Base-by-base conservation (phyloP, 129 eudicot species). In the Helichrysum umbraculigerum region DNA sequence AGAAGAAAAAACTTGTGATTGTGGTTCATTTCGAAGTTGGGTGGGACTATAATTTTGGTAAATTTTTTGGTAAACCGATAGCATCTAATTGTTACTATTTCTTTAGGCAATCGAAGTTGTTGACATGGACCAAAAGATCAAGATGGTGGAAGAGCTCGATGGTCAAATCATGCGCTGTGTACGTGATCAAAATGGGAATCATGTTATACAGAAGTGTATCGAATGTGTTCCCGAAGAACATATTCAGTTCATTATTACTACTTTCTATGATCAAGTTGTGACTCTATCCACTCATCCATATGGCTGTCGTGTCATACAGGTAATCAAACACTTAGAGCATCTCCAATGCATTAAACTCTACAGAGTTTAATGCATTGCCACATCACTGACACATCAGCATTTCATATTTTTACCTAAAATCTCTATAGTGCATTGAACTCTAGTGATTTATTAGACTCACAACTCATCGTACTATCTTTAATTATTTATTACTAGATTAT, bases 271-370 rank as follows among this genome's bases (percentile, higher is more conserved):
- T 62, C 96, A 92, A 89, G 96, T 92, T 74, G 91, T 92, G 41
- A 86, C 89, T 73, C 93, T 92, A 28, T 90, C 96, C 25, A 92
- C 98, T 12, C 98, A 92, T 81, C 98, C 98, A 21, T 92, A 92
- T 35, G 98, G 98, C 2, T 92, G 98, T 76, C 98, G 98, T 32
- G 96, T 90, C 68, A 86, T 92, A 44, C 98, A 92, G 91, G 96
- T 90, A 73, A 14, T 29, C 0, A 69, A 59, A 7, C 7, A 41
- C 28, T n/a, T n/a, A n/a, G n/a, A n/a, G n/a, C n/a, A n/a, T n/a
- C n/a, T n/a, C n/a, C n/a, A n/a, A n/a, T n/a, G n/a, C n/a, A n/a
- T n/a, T n/a, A n/a, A n/a, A n/a, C n/a, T n/a, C n/a, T n/a, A n/a
- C n/a, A n/a, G n/a, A n/a, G n/a, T n/a, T n/a, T n/a, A n/a, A n/a